Evolutionary conservation across 129 eudicot genomes (phyloP).

Genomic region (Erigeron canadensis): DNA sequence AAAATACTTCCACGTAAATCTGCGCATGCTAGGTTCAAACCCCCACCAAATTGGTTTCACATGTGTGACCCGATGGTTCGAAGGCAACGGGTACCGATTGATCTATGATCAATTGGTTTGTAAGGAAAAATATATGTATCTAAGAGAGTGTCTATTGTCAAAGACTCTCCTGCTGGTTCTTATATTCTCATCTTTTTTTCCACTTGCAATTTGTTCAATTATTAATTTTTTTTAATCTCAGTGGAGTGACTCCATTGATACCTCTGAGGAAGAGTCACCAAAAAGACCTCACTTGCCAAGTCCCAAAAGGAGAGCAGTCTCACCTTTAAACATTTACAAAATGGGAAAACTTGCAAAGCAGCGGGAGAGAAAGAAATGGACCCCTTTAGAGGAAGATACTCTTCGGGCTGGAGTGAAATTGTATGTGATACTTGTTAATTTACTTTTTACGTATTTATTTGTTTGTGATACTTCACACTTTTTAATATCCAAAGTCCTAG

Average conservation of each 20-base stretch:
- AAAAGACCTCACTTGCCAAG: conserved; percentile 52
- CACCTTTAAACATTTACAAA: conserved; percentile 54
- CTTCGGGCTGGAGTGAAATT: conserved; percentile 60
- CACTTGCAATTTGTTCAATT: conserved; percentile 1
- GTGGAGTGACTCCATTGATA: conserved; percentile 76
- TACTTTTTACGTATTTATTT: conserved; percentile 7
- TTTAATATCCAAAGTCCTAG: neutral
- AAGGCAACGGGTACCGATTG: too few species aligned
- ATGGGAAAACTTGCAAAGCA: conserved; percentile 33
- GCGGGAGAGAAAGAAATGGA: conserved; percentile 58
- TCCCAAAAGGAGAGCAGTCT: conserved; percentile 41
- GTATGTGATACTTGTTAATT: conserved; percentile 40
- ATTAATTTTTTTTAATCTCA: conserved; percentile 32
- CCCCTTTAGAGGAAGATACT: conserved; percentile 59
- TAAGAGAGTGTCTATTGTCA: neutral
- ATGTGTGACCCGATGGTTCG: too few species aligned
- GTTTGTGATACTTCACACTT: neutral
- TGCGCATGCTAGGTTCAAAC: too few species aligned
- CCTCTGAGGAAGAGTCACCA: conserved; percentile 36
- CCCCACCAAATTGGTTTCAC: too few species aligned
- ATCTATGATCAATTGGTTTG: too few species aligned
- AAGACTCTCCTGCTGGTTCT: neutral
- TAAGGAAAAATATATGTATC: too few species aligned
- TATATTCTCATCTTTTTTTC: neutral
- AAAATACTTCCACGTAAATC: too few species aligned